Evolutionary conservation across 2,329 filamentous ascomycete species (phyloP).

Genomic region (Fusarium neocosmosporiellum): DNA sequence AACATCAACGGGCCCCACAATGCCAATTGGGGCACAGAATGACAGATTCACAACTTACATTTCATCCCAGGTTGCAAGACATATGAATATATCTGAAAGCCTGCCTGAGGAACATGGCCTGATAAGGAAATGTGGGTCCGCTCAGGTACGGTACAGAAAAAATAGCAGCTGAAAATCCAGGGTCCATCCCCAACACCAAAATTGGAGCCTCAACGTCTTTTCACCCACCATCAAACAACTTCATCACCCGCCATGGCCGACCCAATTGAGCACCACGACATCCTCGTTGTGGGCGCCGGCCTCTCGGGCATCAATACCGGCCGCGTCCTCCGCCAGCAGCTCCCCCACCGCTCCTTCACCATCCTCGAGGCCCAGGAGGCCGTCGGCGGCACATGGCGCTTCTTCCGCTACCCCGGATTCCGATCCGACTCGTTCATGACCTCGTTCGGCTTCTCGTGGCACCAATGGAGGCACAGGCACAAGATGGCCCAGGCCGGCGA

Average conservation of each 20-base stretch:
- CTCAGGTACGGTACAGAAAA: neutral
- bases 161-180: neutral
- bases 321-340: slow-evolving; percentile 69
- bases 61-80: neutral
- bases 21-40: neutral
- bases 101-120: neutral
- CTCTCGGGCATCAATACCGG: slow-evolving; percentile 81
- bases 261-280: slow-evolving; percentile 53
- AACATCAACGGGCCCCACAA: neutral
- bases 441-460: slow-evolving; percentile 75
- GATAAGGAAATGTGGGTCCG: neutral
- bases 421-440: slow-evolving; percentile 73
- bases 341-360: slow-evolving; percentile 68
- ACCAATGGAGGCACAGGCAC: slow-evolving; percentile 70
- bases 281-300: slow-evolving; percentile 77
- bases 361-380: slow-evolving; percentile 75
- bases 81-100: neutral
- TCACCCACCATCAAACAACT: neutral
- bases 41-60: neutral
- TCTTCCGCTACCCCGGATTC: slow-evolving; percentile 82
- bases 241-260: slow-evolving; percentile 26
- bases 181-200: slow-evolving; percentile 1
- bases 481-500: slow-evolving; percentile 63
- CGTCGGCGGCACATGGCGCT: slow-evolving; percentile 81
- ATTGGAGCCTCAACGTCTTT: neutral